These are phyloP conservation scores for Cladophialophora bantiana DNA, from an alignment of 2,329 filamentous ascomycete species.

Conservation along the genomic window DNA sequence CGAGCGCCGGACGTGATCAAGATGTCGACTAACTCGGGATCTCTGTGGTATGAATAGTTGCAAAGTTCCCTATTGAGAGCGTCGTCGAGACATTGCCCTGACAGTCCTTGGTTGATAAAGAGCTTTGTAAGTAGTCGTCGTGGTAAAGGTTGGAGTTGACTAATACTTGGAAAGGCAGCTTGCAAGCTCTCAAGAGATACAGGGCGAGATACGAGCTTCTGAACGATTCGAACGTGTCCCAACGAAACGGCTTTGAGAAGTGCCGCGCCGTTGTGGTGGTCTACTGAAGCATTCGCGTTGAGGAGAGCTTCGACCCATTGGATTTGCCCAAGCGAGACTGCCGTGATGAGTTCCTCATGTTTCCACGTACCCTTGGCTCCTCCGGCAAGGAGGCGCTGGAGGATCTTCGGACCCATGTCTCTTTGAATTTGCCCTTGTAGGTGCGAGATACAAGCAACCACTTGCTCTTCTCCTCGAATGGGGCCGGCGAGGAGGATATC, in stretches of 20 bases:
- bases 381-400: conserved; percentile 9
- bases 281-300: conserved; percentile 16
- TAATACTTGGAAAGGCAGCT: conserved; percentile 13
- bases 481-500: conserved; percentile 17
- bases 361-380: conserved; percentile 11
- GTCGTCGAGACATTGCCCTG: conserved; percentile 19
- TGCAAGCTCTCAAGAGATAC: conserved; percentile 13
- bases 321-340: conserved; percentile 1
- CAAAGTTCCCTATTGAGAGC: conserved; percentile 22
- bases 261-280: conserved; percentile 15
- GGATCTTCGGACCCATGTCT: conserved; percentile 8
- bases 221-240: conserved; percentile 14
- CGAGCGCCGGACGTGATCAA: conserved; percentile 8
- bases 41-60: conserved; percentile 23
- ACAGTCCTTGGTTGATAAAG: conserved; percentile 17
- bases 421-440: neutral
- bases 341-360: conserved; percentile 18
- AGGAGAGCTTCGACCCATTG: conserved; percentile 7
- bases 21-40: conserved; percentile 18
- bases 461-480: conserved; percentile 12
- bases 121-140: conserved; percentile 21
- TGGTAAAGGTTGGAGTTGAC: conserved; percentile 13
- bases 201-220: conserved; percentile 14
- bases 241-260: conserved; percentile 17
- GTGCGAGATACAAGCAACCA: conserved; percentile 3